Conservation (phyloP, 2,329 filamentous ascomycete genomes). For the Penicillium olsonii region DNA sequence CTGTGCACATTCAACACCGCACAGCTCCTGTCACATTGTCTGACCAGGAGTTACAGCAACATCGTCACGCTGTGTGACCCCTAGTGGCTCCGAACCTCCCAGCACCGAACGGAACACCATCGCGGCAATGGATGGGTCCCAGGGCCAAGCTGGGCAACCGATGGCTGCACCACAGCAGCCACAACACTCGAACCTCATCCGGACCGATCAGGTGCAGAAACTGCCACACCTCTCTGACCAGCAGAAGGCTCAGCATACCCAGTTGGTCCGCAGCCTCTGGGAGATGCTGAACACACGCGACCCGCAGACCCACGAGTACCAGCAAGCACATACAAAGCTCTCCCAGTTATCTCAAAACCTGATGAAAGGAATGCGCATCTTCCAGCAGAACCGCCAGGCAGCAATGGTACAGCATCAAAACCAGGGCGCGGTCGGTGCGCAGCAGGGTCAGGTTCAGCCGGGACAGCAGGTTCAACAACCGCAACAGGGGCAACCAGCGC, state of each 20-base stretch:
- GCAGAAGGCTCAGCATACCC: slow-evolving; percentile 58
- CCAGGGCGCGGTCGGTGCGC: slow-evolving; percentile 27
- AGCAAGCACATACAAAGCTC: slow-evolving; percentile 53
- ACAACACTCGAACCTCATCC: slow-evolving; percentile 51
- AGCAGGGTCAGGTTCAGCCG: slow-evolving; percentile 13
- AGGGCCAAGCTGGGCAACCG: slow-evolving; percentile 32
- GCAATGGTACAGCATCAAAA: slow-evolving; percentile 24
- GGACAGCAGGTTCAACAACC: slow-evolving; percentile 12
- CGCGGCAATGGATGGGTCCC: slow-evolving; percentile 36
- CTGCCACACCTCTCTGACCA: slow-evolving; percentile 56
- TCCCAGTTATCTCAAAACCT: slow-evolving; percentile 53
- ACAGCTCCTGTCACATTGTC: background rate
- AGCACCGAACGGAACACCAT: slow-evolving; percentile 5
- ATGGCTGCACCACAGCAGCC: slow-evolving; percentile 38
- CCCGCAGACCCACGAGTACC: slow-evolving; percentile 52
- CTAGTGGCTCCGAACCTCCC: background rate
- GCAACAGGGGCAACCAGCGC: slow-evolving; percentile 8
- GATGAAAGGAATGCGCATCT: slow-evolving; percentile 54
- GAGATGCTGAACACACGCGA: slow-evolving; percentile 52
- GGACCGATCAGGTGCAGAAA: slow-evolving; percentile 55
- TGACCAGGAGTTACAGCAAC: no score
- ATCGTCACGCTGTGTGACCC: background rate
- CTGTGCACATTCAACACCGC: background rate
- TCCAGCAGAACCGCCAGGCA: slow-evolving; percentile 43
- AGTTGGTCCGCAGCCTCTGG: slow-evolving; percentile 58